Evolutionary conservation across 75 land plant genomes (phyloP).

Genomic region (Cunninghamia lanceolata): DNA sequence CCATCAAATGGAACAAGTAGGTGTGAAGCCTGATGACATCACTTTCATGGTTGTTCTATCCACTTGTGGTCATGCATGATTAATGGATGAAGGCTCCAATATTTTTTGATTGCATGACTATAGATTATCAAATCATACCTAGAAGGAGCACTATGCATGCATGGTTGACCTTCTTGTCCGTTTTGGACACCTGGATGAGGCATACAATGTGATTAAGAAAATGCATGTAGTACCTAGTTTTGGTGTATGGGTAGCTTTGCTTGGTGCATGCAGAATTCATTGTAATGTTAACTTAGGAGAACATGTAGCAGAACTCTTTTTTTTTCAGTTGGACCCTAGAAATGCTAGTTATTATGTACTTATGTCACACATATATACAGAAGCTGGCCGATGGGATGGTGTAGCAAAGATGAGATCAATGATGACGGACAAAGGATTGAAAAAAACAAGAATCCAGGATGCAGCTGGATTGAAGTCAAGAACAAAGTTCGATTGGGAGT

Average conservation of each 20-base stretch:
- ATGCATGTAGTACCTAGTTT: background rate
- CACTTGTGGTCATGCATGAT: background rate
- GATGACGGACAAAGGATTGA: background rate
- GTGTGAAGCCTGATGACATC: too few relatives aligned
- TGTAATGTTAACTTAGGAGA: background rate
- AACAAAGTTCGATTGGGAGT: too few relatives aligned
- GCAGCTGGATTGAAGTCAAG: too few relatives aligned
- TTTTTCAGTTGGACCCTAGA: background rate
- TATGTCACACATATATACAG: constrained; percentile 9
- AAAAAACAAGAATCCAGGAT: background rate
- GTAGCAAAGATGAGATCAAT: background rate
- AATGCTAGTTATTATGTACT: background rate
- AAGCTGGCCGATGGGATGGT: constrained; percentile 9
- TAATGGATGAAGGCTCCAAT: constrained; percentile 9
- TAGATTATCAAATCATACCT: constrained; percentile 4
- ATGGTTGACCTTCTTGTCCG: constrained; percentile 14
- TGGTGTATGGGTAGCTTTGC: background rate
- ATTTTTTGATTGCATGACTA: background rate
- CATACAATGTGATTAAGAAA: background rate
- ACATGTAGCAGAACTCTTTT: background rate
- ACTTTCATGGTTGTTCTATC: too few relatives aligned
- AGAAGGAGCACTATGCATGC: constrained; percentile 7
- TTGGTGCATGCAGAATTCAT: constrained; percentile 12
- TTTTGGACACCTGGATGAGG: constrained; percentile 5
- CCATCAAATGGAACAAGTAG: too few relatives aligned